phyloP scores from a whole-genome alignment of 345 rosid species.

The Bretschneidera sinensis region DNA sequence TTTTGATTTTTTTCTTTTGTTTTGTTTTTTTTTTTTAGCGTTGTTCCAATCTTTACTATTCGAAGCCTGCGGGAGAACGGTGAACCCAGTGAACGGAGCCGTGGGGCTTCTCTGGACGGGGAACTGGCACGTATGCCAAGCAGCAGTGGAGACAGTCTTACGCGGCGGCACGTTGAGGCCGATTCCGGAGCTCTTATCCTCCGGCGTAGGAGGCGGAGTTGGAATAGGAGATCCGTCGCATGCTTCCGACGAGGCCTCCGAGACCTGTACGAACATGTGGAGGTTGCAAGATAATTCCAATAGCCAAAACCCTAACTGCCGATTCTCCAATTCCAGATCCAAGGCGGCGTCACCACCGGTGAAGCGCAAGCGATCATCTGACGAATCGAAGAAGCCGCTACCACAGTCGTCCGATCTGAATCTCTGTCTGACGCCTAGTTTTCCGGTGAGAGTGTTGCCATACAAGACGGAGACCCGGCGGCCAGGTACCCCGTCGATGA shows the following conservation, averaged over 20 bases:
- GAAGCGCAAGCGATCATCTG: slow-evolving; percentile 43
- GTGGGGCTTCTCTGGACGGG: slow-evolving; percentile 92
- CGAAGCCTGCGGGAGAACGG: slow-evolving; percentile 95
- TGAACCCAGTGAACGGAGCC: slow-evolving; percentile 93
- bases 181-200: slow-evolving; percentile 59
- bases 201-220: slow-evolving; percentile 19
- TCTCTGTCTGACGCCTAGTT: slow-evolving; percentile 51
- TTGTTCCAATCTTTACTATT: slow-evolving; percentile 80
- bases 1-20: background rate
- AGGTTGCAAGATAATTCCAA: slow-evolving; percentile 24
- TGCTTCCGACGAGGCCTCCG: slow-evolving; percentile 62
- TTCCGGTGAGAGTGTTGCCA: slow-evolving; percentile 18
- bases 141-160: slow-evolving; percentile 82
- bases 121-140: slow-evolving; percentile 85
- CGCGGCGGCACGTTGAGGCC: slow-evolving; percentile 69
- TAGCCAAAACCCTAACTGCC: slow-evolving; percentile 38
- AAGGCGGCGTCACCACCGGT: slow-evolving; percentile 42
- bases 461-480: slow-evolving; percentile 34
- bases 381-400: slow-evolving; percentile 23
- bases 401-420: slow-evolving; percentile 48
- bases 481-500: slow-evolving; percentile 71
- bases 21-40: slow-evolving; percentile 32
- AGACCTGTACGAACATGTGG: slow-evolving; percentile 55
- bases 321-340: slow-evolving; percentile 71
- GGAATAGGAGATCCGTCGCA: slow-evolving; percentile 38